A percentile compares a stretch with the other conserved stretches of the same genome.
Evolutionary conservation across 164 flowering plant genomes (phyloP).

Genomic region (Chloranthus sessilifolius): DNA sequence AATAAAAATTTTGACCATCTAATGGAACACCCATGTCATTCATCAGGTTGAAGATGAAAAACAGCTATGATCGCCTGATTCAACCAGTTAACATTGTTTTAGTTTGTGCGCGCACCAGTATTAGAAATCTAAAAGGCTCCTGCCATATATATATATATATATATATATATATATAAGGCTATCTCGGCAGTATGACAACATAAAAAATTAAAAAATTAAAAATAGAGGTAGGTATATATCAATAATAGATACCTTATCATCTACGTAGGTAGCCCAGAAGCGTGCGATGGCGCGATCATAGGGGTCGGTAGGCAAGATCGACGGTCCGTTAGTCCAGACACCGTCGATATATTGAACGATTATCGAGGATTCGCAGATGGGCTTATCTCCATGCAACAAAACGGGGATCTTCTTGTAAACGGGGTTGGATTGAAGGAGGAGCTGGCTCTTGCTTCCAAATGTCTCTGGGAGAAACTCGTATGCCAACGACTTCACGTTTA

Average conservation of each 20-base stretch:
- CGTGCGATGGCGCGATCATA: conserved; percentile 60
- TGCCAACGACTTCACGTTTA: conserved; percentile 40
- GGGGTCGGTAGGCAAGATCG: conserved; percentile 61
- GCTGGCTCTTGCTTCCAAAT: conserved; percentile 35
- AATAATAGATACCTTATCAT: conserved; percentile 58
- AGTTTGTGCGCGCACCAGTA: too few relatives aligned
- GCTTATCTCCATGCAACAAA: conserved; percentile 39
- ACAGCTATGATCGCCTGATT: too few relatives aligned
- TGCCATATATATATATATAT: too few relatives aligned
- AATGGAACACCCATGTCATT: too few relatives aligned
- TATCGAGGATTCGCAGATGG: conserved; percentile 52
- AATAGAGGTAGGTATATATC: neutral
- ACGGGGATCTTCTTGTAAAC: conserved; percentile 38
- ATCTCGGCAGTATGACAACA: too few relatives aligned
- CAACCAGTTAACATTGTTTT: too few relatives aligned
- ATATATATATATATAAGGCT: too few relatives aligned
- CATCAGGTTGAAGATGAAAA: too few relatives aligned
- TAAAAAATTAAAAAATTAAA: too few relatives aligned
- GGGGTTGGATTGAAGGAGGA: conserved; percentile 65
- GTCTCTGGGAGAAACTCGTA: conserved; percentile 42
- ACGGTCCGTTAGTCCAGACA: conserved; percentile 40
- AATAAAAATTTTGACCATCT: too few relatives aligned
- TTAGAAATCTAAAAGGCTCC: too few relatives aligned
- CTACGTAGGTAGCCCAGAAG: conserved; percentile 68
- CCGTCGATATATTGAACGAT: conserved; percentile 73